Conservation (phyloP, 192 early-diverging fungal genomes). For the Coemansia sp. region DNA sequence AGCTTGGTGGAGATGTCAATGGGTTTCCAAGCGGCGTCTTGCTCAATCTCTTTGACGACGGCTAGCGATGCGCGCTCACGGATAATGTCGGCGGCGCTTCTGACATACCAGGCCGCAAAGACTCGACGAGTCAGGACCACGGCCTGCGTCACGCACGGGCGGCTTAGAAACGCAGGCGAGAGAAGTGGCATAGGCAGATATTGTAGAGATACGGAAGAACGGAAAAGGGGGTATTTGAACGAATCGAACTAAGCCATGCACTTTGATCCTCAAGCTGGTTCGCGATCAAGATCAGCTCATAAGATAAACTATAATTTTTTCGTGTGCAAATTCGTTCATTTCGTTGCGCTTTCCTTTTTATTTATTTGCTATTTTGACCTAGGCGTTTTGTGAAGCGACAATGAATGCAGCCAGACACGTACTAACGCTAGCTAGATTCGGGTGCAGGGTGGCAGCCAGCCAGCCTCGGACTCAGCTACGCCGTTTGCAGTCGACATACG, state of each 20-base stretch:
- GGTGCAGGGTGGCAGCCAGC: background rate
- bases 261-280: no score
- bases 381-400: background rate
- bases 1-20: conserved; percentile 19
- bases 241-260: background rate
- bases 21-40: conserved; percentile 4
- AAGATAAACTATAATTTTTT: no score
- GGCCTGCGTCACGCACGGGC: conserved; percentile 9
- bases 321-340: background rate
- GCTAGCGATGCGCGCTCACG: conserved; percentile 23
- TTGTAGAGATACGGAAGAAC: background rate
- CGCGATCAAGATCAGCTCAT: no score
- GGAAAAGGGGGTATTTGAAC: background rate
- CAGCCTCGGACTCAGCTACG: background rate
- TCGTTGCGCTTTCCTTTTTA: background rate
- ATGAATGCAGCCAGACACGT: conserved; percentile 33
- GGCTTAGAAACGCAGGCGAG: conserved; percentile 2
- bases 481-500: conserved; percentile 51
- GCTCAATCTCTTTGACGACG: conserved; percentile 24
- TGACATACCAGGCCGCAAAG: conserved; percentile 10
- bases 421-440: conserved; percentile 16
- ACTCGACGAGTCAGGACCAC: conserved; percentile 14
- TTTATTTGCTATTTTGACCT: background rate
- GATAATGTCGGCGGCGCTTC: conserved; percentile 23
- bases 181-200: conserved; percentile 1